Evolutionary conservation across 1,284 basidiomycete genomes (phyloP).

Genomic region (Boletus hoseneyae): DNA sequence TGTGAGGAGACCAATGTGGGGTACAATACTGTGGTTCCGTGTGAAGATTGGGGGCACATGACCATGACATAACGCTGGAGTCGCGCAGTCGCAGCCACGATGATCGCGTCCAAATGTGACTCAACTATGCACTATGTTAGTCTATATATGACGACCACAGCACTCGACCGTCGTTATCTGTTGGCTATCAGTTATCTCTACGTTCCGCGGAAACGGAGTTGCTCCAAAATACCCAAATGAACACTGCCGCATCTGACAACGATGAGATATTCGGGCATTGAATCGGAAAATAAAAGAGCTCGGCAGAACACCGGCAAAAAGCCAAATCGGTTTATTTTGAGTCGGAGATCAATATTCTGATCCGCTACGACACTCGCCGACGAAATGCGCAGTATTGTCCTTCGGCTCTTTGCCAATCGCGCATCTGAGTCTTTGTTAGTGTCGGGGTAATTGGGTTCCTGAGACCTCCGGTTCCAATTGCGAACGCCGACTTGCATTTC

Average conservation of each 20-base stretch:
- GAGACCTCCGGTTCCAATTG: slow-evolving; percentile 5
- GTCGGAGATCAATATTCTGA: slow-evolving; percentile 5
- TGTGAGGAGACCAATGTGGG: slow-evolving; percentile 14
- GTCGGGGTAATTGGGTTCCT: slow-evolving; percentile 11
- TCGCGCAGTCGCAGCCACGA: slow-evolving; percentile 1
- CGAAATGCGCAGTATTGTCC: not conserved
- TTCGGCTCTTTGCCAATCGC: not conserved
- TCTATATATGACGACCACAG: not conserved
- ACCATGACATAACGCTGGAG: slow-evolving; percentile 25
- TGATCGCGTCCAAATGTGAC: not conserved
- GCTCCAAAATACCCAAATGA: not conserved
- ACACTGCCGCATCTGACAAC: not conserved
- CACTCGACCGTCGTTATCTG: not conserved
- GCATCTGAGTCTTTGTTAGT: slow-evolving; percentile 4
- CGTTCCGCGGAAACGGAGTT: slow-evolving; percentile 21
- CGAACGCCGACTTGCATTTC: slow-evolving; percentile 18
- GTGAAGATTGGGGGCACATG: slow-evolving; percentile 24
- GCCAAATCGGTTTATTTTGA: not conserved
- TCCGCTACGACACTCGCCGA: not conserved
- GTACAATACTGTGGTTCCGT: slow-evolving; percentile 9
- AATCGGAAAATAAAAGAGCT: not conserved
- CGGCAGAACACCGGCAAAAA: not conserved
- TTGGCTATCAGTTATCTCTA: not conserved
- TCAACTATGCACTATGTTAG: too few relatives aligned
- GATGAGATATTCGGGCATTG: not conserved